Evolutionary conservation across 768 basidiomycete genomes (phyloP).

Genomic region (Mycena maculata): DNA sequence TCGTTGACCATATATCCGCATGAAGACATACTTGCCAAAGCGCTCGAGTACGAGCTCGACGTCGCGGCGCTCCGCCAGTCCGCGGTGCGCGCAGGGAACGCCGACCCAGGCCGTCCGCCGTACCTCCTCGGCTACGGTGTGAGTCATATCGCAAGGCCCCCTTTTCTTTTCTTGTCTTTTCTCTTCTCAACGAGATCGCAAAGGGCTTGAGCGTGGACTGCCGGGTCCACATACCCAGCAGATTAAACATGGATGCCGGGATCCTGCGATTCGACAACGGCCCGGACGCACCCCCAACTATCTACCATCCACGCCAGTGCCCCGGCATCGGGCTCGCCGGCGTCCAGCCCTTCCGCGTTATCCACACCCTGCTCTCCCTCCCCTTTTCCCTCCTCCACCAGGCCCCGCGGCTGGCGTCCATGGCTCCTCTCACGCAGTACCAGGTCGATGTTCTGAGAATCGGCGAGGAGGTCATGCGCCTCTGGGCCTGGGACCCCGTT

Average conservation of each 20-base stretch:
- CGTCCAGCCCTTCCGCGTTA: not conserved
- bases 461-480: not conserved
- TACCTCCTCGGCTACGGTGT: not conserved
- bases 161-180: not conserved
- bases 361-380: not conserved
- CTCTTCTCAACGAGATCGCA: not conserved
- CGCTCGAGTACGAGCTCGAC: slow-evolving; percentile 33
- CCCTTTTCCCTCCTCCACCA: not conserved
- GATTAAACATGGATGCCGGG: not conserved
- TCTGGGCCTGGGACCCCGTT: not conserved
- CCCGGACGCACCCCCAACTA: not conserved
- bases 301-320: not conserved
- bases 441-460: not conserved
- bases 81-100: not conserved
- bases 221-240: not conserved
- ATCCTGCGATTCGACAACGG: not conserved
- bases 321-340: not conserved
- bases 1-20: slow-evolving; percentile 29
- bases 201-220: not conserved
- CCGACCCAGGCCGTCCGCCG: not conserved
- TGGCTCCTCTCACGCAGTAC: not conserved
- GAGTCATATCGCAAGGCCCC: not conserved
- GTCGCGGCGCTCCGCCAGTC: not conserved
- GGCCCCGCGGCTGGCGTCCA: not conserved
- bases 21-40: slow-evolving; percentile 31